These are phyloP conservation scores for Pythium monospermum DNA, from an alignment of 352 stramenopile species.

Conservation along the genomic window DNA sequence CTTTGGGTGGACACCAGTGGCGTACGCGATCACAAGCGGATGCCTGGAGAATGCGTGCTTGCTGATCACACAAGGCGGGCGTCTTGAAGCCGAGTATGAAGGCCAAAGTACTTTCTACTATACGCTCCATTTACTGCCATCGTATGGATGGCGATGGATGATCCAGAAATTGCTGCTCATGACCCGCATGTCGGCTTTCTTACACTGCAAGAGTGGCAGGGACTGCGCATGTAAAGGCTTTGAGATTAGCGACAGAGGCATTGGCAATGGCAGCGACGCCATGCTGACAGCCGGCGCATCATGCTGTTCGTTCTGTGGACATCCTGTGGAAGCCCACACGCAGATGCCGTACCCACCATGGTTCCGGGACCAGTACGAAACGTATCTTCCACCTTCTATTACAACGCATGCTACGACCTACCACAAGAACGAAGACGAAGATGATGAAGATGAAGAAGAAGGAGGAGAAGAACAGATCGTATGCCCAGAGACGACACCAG, in stretches of 20 bases:
- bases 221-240: slow-evolving; percentile 63
- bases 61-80: slow-evolving; percentile 26
- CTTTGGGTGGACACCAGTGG: slow-evolving; percentile 40
- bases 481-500: no score
- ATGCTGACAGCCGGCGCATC: no score
- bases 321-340: slow-evolving; percentile 24
- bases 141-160: slow-evolving; percentile 38
- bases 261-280: no score
- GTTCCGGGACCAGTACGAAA: slow-evolving; percentile 70
- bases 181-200: slow-evolving; percentile 34
- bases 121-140: slow-evolving; percentile 43
- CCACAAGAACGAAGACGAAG: not conserved
- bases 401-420: not conserved
- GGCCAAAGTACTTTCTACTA: slow-evolving; percentile 63
- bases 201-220: slow-evolving; percentile 37
- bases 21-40: slow-evolving; percentile 36
- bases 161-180: slow-evolving; percentile 26
- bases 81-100: slow-evolving; percentile 58
- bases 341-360: slow-evolving; percentile 52
- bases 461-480: not conserved
- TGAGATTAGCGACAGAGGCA: slow-evolving; percentile 20
- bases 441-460: not conserved
- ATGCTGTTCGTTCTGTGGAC: slow-evolving; percentile 50
- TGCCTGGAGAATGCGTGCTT: slow-evolving; percentile 34
- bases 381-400: slow-evolving; percentile 25